These are phyloP conservation scores for Backusella tuberculispora DNA, from an alignment of 192 early-diverging fungal species.

Conservation along the genomic window DNA sequence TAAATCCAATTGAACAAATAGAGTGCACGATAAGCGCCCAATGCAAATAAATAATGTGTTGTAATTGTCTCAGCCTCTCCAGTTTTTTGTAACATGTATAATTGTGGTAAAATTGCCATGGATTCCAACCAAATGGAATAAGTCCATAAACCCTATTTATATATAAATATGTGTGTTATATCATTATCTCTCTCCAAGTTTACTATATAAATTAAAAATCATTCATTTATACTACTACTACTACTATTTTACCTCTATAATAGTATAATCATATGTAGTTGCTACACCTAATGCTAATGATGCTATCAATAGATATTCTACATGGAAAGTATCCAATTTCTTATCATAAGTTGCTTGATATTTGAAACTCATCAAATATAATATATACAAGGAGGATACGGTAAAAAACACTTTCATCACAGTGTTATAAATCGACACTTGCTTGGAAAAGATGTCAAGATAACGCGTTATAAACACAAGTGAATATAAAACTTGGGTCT, in stretches of 20 bases:
- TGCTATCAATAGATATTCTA: constrained; percentile 83
- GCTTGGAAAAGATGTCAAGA: constrained; percentile 81
- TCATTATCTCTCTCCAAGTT: background rate
- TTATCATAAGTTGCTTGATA: constrained; percentile 94
- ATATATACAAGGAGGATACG: constrained; percentile 79
- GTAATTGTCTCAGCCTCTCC: constrained; percentile 99
- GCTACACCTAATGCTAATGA: constrained; percentile 72
- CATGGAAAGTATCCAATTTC: constrained; percentile 86
- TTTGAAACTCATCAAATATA: constrained; percentile 85
- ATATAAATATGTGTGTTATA: constrained; percentile 46
- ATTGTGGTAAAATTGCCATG: constrained; percentile 96
- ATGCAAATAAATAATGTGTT: constrained; percentile 96
- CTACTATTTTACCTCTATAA: constrained; percentile 73
- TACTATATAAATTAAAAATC: too few species aligned
- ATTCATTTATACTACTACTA: too few species aligned
- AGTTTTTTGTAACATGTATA: constrained; percentile 94
- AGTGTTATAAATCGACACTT: constrained; percentile 88
- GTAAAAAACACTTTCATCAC: constrained; percentile 97
- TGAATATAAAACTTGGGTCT: constrained; percentile 91
- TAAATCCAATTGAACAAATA: constrained; percentile 97
- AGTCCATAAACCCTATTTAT: constrained; percentile 83
- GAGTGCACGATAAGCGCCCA: constrained; percentile 89
- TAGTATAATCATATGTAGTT: constrained; percentile 71
- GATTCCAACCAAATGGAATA: constrained; percentile 98
- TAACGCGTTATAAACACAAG: constrained; percentile 95